Base-by-base conservation (phyloP, 352 stramenopile genomes). In the Phytophthora pini region DNA sequence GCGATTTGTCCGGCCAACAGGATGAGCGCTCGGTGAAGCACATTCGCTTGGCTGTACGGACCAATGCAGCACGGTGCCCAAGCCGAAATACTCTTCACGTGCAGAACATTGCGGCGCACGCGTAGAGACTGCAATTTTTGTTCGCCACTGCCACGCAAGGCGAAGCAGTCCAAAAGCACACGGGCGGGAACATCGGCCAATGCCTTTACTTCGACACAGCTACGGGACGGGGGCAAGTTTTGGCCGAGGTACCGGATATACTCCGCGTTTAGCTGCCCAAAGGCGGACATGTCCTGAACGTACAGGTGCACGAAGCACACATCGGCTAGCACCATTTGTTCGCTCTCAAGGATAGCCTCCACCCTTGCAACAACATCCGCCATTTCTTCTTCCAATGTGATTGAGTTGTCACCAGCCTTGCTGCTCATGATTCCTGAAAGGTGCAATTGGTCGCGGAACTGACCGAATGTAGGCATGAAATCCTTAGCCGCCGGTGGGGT, bases 1-100 rank as follows among this genome's bases (percentile, higher is more conserved):
- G 94, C 91, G 72, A 99, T 98, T 80, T 99, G 97, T n/a, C 98
- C 98, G 0, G 97, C 97, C 12, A 99, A 51, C 39, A 99, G 86
- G 29, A 98, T 91, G n/a, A 99, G 68, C 5, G 84, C 84, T 36
- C 83, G 84, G 57, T 95, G 80, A 5, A 99, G 65, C 13, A 93
- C 88, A 77, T 99, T 99, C 24, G 95, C 94, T 84, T 99, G 98
- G 63, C 93, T 98, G 80, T 99, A 99, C 3, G 98, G 98, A 2
- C 98, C 98, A 61, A 99, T 99, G 81, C 97, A 99, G 36, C 98
- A 93, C 0, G 98, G 98, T 5, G 97, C 98, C 97, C 97, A 99
- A 20, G 88, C 70, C 3, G 93, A 99, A 48, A 99, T 90, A 57
- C 97, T 99, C 72, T 98, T 93, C 13, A 99, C 93, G 55, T 99